These are phyloP conservation scores for Sclerotinia borealis DNA, from an alignment of 2,329 filamentous ascomycete species.

Conservation along the genomic window DNA sequence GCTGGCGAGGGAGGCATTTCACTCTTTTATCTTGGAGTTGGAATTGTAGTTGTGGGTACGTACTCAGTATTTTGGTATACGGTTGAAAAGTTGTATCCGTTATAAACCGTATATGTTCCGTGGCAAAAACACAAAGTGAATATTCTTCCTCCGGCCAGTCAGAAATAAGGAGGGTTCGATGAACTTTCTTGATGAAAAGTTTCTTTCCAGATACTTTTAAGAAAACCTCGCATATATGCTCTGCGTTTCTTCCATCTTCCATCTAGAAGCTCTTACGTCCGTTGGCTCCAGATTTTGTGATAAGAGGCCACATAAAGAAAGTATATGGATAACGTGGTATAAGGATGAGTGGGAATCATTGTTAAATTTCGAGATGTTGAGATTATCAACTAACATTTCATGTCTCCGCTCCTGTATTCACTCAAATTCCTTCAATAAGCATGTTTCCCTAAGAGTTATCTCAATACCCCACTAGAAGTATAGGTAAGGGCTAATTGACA, in stretches of 20 bases:
- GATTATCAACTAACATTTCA: not conserved
- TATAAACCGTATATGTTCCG: not conserved
- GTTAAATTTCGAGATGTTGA: not conserved
- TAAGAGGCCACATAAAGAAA: rapidly evolving
- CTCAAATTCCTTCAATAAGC: too few species aligned
- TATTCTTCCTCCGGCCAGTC: not conserved
- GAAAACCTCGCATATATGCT: not conserved
- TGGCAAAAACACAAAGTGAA: not conserved
- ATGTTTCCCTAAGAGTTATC: too few species aligned
- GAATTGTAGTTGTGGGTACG: not conserved
- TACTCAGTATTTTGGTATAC: not conserved
- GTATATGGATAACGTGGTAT: too few species aligned
- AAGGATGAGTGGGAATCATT: too few species aligned
- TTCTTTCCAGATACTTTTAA: not conserved
- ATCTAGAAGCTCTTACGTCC: not conserved
- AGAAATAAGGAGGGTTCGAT: not conserved
- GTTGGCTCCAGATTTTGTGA: not conserved
- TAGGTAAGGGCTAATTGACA: too few species aligned
- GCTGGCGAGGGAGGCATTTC: not conserved
- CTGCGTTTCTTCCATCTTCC: not conserved
- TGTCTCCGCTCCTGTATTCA: not conserved
- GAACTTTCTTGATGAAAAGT: not conserved
- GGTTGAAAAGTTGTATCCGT: too few species aligned
- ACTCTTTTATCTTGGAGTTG: not conserved
- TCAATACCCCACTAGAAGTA: too few species aligned